Conservation (phyloP, 202 grass and related monocot species). For the Dendrocalamus latiflorus region DNA sequence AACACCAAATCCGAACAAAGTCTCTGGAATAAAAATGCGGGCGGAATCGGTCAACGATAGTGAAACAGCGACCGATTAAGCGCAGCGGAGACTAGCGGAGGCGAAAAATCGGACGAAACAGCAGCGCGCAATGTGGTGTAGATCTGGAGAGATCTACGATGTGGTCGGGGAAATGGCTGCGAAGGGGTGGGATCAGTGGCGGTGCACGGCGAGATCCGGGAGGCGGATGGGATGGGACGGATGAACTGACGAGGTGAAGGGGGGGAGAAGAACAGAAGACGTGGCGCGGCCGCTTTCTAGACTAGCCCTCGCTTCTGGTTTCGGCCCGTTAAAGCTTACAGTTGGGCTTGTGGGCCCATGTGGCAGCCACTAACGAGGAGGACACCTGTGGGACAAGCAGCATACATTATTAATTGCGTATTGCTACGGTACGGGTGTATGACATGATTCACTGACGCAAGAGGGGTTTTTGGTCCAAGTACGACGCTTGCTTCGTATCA, state of each 20-base stretch:
- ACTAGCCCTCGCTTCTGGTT: no score
- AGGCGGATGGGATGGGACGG: not conserved
- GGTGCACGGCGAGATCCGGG: constrained; percentile 25
- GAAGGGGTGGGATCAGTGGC: not conserved
- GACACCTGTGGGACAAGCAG: not conserved
- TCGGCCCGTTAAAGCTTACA: no score
- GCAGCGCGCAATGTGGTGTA: not conserved
- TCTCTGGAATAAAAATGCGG: constrained; percentile 19
- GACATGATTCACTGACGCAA: not conserved
- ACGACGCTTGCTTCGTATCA: not conserved
- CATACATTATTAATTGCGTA: no score
- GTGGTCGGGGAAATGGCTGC: constrained; percentile 5
- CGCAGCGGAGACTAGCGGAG: not conserved
- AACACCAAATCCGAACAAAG: constrained; percentile 17
- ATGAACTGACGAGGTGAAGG: not conserved
- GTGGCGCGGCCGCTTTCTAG: constrained; percentile 8
- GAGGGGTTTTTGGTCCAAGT: no score
- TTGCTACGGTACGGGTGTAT: no score
- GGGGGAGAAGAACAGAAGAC: not conserved
- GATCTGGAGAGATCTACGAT: constrained; percentile 35
- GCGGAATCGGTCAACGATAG: constrained; percentile 68
- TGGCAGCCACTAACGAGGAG: not conserved
- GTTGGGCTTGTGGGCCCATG: not conserved
- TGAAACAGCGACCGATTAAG: constrained; percentile 18
- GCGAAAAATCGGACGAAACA: not conserved